These are phyloP conservation scores for Russula compacta DNA, from an alignment of 768 basidiomycete species.

Conservation along the genomic window DNA sequence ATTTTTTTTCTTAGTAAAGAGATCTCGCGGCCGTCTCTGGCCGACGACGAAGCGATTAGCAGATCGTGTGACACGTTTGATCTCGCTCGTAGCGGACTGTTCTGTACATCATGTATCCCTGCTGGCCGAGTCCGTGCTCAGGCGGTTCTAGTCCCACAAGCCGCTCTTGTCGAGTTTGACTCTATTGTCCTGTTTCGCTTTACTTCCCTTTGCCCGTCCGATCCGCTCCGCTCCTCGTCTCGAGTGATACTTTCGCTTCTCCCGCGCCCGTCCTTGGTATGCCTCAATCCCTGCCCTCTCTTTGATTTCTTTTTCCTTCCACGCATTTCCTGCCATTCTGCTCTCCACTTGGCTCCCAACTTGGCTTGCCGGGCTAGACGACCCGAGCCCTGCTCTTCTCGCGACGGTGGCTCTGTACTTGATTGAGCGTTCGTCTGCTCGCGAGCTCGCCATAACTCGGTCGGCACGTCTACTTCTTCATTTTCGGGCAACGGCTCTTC, in stretches of 20 bases:
- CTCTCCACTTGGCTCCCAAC: not conserved
- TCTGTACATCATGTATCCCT: slow-evolving; percentile 2
- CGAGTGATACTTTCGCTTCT: slow-evolving; percentile 72
- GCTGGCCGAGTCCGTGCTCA: slow-evolving; percentile 9
- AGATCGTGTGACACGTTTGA: too few species aligned
- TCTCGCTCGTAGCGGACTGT: not conserved
- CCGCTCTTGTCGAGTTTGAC: slow-evolving; percentile 35
- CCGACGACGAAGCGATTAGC: not conserved
- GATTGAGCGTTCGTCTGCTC: not conserved
- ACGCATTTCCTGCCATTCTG: not conserved
- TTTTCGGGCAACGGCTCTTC: not conserved
- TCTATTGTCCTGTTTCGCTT: slow-evolving; percentile 69
- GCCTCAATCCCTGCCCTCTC: slow-evolving; percentile 56
- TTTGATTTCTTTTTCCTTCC: slow-evolving; percentile 31
- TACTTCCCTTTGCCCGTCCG: slow-evolving; percentile 71
- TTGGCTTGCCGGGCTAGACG: not conserved
- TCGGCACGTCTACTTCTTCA: not conserved
- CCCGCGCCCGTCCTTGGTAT: slow-evolving; percentile 45
- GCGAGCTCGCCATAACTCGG: not conserved
- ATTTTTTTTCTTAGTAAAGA: not conserved
- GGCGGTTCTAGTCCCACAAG: slow-evolving; percentile 41
- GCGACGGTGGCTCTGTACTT: not conserved
- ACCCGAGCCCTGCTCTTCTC: not conserved
- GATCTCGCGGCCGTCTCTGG: not conserved
- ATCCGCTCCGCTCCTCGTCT: slow-evolving; percentile 52